Conservation (phyloP, 208 protist genomes). For the Acanthamoeba rhysodes region DNA sequence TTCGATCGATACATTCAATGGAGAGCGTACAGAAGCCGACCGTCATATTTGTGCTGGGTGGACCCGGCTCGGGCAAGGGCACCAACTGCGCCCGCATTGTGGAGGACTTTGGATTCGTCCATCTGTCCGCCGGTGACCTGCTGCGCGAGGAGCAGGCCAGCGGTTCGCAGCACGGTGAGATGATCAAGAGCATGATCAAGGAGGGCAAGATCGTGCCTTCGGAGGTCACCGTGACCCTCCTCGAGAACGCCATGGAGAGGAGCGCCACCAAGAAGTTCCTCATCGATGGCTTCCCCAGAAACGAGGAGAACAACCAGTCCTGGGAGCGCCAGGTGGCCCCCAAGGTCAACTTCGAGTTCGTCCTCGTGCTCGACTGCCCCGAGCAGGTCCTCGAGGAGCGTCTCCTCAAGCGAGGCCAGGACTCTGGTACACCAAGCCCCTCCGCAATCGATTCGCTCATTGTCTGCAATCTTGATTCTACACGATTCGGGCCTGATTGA, state of each 20-base stretch:
- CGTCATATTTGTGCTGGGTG: conserved; percentile 90
- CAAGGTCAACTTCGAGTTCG: conserved; percentile 81
- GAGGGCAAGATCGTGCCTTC: conserved; percentile 85
- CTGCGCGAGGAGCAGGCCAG: conserved; percentile 92
- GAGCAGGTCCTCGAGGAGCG: conserved; percentile 78
- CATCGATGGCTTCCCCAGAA: conserved; percentile 89
- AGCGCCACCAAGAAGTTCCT: conserved; percentile 79
- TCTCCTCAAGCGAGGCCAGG: conserved; percentile 79
- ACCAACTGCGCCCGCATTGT: conserved; percentile 94
- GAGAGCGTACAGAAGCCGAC: conserved; percentile 43
- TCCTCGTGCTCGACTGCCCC: conserved; percentile 82
- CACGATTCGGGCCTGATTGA: neutral
- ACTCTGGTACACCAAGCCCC: conserved; percentile 27
- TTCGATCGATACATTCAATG: neutral
- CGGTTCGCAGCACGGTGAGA: conserved; percentile 81
- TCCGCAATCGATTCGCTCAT: neutral
- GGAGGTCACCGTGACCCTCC: conserved; percentile 85
- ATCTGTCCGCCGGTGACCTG: conserved; percentile 95
- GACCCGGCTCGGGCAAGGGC: conserved; percentile 95
- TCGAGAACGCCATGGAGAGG: conserved; percentile 84
- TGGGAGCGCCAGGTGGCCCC: conserved; percentile 81
- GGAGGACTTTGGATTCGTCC: conserved; percentile 89
- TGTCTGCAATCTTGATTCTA: neutral
- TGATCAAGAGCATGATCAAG: conserved; percentile 85
- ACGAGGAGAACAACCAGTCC: conserved; percentile 85